A percentile compares a stretch with the other conserved stretches of the same genome.
Conservation (phyloP, 1,284 basidiomycete species). For the Apiotrichum brassicae region DNA sequence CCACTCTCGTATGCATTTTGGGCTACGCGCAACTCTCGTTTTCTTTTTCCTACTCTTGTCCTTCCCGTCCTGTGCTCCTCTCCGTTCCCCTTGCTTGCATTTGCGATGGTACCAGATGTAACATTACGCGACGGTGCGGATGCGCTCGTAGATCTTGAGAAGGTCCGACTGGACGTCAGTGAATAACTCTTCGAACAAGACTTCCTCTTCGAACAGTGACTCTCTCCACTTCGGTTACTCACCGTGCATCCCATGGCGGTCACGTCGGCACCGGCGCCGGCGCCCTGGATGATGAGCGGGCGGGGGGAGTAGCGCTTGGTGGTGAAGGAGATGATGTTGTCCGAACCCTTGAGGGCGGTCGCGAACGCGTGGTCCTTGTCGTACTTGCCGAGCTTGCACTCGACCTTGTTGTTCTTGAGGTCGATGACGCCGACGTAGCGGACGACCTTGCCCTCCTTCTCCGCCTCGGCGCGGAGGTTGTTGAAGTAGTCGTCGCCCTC, state of each 20-base stretch:
- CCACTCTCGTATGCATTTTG: no score
- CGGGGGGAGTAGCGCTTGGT: conserved; percentile 78
- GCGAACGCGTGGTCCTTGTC: conserved; percentile 85
- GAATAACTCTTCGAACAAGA: not conserved
- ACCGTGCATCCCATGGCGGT: conserved; percentile 89
- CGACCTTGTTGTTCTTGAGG: conserved; percentile 63
- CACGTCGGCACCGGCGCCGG: conserved; percentile 92
- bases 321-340: conserved; percentile 97
- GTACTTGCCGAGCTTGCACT: conserved; percentile 87
- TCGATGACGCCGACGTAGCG: conserved; percentile 95
- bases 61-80: no score
- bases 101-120: no score
- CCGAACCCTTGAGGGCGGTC: conserved; percentile 87
- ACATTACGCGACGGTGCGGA: conserved; percentile 13
- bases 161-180: conserved; percentile 47
- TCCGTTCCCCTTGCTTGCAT: not conserved
- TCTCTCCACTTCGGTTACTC: conserved; percentile 21
- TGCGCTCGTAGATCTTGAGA: conserved; percentile 44
- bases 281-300: conserved; percentile 87
- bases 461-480: conserved; percentile 67
- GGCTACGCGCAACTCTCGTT: no score
- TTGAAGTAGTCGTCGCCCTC: conserved; percentile 80
- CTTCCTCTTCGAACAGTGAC: not conserved
- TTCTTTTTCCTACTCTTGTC: not conserved
- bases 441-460: conserved; percentile 70